These are phyloP conservation scores for Neofusicoccum umdonicola DNA, from an alignment of 2,329 filamentous ascomycete species.

Conservation along the genomic window DNA sequence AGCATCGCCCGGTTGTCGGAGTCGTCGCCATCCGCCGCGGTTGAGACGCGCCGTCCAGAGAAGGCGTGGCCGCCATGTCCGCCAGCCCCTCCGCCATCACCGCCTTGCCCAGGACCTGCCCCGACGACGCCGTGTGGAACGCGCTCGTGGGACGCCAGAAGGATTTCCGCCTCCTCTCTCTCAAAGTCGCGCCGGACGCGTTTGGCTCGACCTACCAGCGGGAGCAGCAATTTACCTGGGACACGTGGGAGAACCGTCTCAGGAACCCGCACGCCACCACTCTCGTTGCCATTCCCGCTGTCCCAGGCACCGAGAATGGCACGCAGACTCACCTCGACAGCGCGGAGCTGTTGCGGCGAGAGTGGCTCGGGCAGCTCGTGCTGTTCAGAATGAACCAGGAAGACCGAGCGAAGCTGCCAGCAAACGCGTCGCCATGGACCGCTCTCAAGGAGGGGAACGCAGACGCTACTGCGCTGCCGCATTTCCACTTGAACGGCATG, in stretches of 20 bases:
- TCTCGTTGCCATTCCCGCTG: slow-evolving; percentile 17
- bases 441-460: not conserved
- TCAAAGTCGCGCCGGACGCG: slow-evolving; percentile 20
- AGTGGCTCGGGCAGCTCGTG: slow-evolving; percentile 22
- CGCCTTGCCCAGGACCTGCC: slow-evolving; percentile 19
- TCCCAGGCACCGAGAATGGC: not conserved
- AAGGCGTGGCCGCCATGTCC: not conserved
- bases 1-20: not conserved
- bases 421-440: slow-evolving; percentile 5
- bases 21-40: not conserved
- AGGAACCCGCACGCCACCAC: slow-evolving; percentile 21
- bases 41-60: not conserved
- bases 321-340: not conserved
- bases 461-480: not conserved
- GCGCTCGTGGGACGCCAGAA: slow-evolving; percentile 19
- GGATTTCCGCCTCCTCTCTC: slow-evolving; percentile 22
- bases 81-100: not conserved
- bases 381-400: slow-evolving; percentile 16
- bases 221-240: slow-evolving; percentile 25
- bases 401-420: not conserved
- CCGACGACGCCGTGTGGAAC: slow-evolving; percentile 17
- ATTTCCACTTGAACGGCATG: slow-evolving; percentile 29
- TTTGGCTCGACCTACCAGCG: slow-evolving; percentile 23
- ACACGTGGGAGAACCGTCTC: slow-evolving; percentile 23
- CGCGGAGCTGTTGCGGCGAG: not conserved